Evolutionary conservation across 2,329 filamentous ascomycete genomes (phyloP).

Genomic region (Paecilomyces sp.): DNA sequence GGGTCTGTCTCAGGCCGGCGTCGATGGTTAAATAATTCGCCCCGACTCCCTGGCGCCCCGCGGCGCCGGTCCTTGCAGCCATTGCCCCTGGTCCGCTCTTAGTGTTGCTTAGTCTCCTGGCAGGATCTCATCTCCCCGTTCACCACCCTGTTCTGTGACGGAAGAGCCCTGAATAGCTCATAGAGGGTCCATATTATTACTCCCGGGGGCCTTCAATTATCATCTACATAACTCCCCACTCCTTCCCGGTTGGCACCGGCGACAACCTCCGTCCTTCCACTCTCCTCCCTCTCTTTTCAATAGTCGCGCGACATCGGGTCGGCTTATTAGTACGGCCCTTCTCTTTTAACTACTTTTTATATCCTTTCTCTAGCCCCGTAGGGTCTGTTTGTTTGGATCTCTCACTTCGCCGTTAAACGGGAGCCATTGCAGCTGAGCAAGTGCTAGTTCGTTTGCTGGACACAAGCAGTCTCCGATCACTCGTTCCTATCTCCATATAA

Average conservation of each 20-base stretch:
- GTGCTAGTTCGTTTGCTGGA: slow-evolving; percentile 6
- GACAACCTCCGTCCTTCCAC: neutral
- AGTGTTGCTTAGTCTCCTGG: neutral
- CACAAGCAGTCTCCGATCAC: neutral
- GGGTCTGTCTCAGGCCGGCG: neutral
- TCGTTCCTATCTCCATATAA: neutral
- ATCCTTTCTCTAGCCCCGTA: neutral
- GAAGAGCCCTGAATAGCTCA: neutral
- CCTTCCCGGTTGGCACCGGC: neutral
- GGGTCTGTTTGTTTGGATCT: neutral
- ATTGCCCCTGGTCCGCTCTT: neutral
- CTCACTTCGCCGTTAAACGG: neutral
- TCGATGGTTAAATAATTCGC: slow-evolving; percentile 1
- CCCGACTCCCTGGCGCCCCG: neutral
- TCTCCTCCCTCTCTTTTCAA: neutral
- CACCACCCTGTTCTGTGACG: neutral
- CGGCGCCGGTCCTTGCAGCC: slow-evolving; percentile 1
- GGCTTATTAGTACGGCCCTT: neutral
- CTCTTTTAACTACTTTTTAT: neutral
- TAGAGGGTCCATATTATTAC: neutral
- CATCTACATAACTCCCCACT: slow-evolving; percentile 1
- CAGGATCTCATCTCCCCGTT: neutral
- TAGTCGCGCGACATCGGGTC: neutral
- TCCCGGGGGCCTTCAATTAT: neutral
- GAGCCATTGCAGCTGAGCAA: neutral